Conservation (phyloP, 1,284 basidiomycete genomes). For the Ceratobasidium sp. region DNA sequence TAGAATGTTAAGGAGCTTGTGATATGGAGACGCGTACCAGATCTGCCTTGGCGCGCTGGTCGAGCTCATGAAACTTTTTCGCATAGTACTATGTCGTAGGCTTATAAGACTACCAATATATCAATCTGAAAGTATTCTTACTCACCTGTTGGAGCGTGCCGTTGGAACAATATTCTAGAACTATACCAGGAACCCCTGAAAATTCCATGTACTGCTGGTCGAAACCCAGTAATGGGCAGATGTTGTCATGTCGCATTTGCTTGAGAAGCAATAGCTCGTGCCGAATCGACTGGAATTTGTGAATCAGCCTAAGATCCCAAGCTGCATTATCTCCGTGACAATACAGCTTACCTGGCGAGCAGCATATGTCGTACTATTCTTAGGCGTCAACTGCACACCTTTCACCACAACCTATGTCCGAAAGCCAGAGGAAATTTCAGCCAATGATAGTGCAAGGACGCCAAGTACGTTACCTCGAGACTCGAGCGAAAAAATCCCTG, state of each 20-base stretch:
- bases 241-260: constrained; percentile 15
- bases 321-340: neutral
- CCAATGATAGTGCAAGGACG: neutral
- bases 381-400: constrained; percentile 14
- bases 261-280: constrained; percentile 24
- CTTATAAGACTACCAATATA: neutral
- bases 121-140: neutral
- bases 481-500: constrained; percentile 20
- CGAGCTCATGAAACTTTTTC: neutral
- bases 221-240: constrained; percentile 26
- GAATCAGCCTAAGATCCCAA: too few relatives aligned
- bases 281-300: constrained; percentile 2
- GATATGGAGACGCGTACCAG: neutral
- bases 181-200: constrained; percentile 12
- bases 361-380: constrained; percentile 16
- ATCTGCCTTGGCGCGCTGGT: neutral
- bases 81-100: constrained; percentile 1
- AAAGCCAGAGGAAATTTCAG: too few relatives aligned
- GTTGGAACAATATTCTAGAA: constrained; percentile 25
- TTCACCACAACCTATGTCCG: neutral
- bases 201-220: constrained; percentile 5
- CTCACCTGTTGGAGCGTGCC: constrained; percentile 33
- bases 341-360: constrained; percentile 1
- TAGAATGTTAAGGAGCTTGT: neutral
- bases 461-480: constrained; percentile 16